These are phyloP conservation scores for Aspergillus ustus DNA, from an alignment of 2,329 filamentous ascomycete species.

Conservation along the genomic window DNA sequence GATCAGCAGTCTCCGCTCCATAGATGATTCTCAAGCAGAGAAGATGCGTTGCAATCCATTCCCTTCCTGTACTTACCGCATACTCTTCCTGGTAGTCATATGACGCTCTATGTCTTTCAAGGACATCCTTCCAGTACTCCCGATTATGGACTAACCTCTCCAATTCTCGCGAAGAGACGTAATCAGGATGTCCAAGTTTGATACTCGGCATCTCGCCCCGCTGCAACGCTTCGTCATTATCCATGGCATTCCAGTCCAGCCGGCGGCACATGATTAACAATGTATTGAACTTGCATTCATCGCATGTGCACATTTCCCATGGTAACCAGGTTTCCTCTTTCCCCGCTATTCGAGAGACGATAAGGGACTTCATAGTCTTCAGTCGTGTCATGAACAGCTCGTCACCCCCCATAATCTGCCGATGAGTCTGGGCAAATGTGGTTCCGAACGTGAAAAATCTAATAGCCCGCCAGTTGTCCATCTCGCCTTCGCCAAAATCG, in stretches of 20 bases:
- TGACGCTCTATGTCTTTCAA: background rate
- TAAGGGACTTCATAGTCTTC: slow-evolving; percentile 4
- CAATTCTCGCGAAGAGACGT: background rate
- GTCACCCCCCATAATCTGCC: slow-evolving; percentile 1
- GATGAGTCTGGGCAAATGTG: slow-evolving; percentile 10
- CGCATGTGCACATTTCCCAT: slow-evolving; percentile 6
- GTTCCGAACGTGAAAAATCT: slow-evolving; percentile 12
- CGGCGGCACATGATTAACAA: background rate
- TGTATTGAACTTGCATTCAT: slow-evolving; percentile 5
- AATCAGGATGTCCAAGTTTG: slow-evolving; percentile 7
- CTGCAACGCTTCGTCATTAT: background rate
- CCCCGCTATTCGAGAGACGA: slow-evolving; percentile 1
- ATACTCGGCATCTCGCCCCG: background rate
- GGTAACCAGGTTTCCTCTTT: slow-evolving; percentile 5
- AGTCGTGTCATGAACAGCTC: slow-evolving; percentile 12
- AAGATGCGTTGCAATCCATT: slow-evolving; percentile 6
- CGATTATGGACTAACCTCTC: background rate
- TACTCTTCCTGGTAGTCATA: slow-evolving; percentile 1
- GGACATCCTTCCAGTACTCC: background rate
- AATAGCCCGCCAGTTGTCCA: slow-evolving; percentile 8
- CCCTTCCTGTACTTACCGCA: background rate
- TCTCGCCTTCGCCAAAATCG: slow-evolving; percentile 11
- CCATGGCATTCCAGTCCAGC: background rate
- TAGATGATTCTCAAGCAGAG: slow-evolving; percentile 5
- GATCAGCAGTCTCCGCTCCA: background rate